Evolutionary conservation across 1,284 basidiomycete species (phyloP).

Genomic region (Coniophora puteana): DNA sequence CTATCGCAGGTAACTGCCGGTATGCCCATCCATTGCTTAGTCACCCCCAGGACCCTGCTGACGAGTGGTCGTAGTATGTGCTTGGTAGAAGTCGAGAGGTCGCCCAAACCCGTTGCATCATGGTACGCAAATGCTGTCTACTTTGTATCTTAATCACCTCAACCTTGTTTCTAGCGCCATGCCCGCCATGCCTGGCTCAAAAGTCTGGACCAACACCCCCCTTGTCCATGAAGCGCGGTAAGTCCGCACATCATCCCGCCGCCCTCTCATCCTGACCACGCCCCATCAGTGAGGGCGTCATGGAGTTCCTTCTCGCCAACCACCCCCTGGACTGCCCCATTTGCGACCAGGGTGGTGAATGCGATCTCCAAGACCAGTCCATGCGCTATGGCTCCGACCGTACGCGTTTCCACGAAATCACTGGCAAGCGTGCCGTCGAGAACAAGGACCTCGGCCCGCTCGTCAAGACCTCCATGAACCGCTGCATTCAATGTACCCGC

Average conservation of each 20-base stretch:
- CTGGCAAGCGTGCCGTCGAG: slow-evolving; percentile 96
- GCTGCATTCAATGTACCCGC: slow-evolving; percentile 99
- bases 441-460: slow-evolving; percentile 98
- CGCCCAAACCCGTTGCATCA: slow-evolving; percentile 89
- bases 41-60: slow-evolving; percentile 7
- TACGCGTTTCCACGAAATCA: slow-evolving; percentile 96
- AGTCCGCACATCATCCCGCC: slow-evolving; percentile 17
- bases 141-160: neutral
- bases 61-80: slow-evolving; percentile 69
- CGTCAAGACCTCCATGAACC: slow-evolving; percentile 99
- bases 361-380: slow-evolving; percentile 98
- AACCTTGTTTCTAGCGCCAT: slow-evolving; percentile 64
- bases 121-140: slow-evolving; percentile 52
- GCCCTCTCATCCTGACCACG: too few relatives aligned
- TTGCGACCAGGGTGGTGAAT: slow-evolving; percentile 98
- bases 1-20: slow-evolving; percentile 96
- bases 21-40: too few relatives aligned
- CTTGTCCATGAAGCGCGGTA: slow-evolving; percentile 93
- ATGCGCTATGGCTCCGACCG: slow-evolving; percentile 99
- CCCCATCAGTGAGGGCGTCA: slow-evolving; percentile 81
- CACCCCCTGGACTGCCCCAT: slow-evolving; percentile 98
- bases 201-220: slow-evolving; percentile 95
- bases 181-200: slow-evolving; percentile 96
- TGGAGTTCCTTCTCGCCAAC: slow-evolving; percentile 98
- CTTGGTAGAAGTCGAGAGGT: slow-evolving; percentile 93